Evolutionary conservation across 192 early-diverging fungal species (phyloP).

Genomic region (Podila horticola): DNA sequence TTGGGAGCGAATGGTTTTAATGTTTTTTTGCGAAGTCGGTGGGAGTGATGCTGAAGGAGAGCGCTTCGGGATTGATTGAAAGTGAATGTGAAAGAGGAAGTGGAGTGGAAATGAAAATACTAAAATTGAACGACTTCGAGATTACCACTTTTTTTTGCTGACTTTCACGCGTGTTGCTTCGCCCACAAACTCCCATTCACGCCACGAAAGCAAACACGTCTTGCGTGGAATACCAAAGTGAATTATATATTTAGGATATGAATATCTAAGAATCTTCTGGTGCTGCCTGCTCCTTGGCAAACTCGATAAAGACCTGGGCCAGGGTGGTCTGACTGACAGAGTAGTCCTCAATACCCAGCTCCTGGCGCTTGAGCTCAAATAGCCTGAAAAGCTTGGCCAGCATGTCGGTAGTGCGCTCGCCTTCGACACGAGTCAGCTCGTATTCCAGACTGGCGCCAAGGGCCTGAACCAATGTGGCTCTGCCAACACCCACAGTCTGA

Average conservation of each 20-base stretch:
- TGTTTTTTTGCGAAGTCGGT: too few species aligned
- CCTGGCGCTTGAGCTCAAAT: conserved; percentile 48
- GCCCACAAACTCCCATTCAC: too few species aligned
- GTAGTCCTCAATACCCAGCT: conserved; percentile 60
- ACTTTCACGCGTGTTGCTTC: background rate
- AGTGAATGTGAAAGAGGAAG: too few species aligned
- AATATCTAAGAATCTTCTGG: conserved; percentile 28
- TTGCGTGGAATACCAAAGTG: background rate
- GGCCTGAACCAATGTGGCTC: conserved; percentile 42
- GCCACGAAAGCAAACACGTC: too few species aligned
- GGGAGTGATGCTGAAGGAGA: too few species aligned
- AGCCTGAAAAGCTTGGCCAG: conserved; percentile 60
- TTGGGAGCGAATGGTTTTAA: too few species aligned
- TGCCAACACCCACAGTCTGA: conserved; percentile 13
- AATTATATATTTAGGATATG: background rate
- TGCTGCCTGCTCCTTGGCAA: conserved; percentile 62
- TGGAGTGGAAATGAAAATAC: too few species aligned
- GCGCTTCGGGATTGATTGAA: too few species aligned
- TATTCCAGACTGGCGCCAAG: conserved; percentile 53
- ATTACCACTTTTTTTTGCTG: background rate
- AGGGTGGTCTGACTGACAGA: conserved; percentile 68
- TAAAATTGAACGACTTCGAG: background rate
- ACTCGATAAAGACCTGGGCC: conserved; percentile 71
- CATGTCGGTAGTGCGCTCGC: conserved; percentile 44
- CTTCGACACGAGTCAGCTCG: conserved; percentile 41